Conservation (phyloP, 805 yeast genomes). For the Maudiozyma barnettii region DNA sequence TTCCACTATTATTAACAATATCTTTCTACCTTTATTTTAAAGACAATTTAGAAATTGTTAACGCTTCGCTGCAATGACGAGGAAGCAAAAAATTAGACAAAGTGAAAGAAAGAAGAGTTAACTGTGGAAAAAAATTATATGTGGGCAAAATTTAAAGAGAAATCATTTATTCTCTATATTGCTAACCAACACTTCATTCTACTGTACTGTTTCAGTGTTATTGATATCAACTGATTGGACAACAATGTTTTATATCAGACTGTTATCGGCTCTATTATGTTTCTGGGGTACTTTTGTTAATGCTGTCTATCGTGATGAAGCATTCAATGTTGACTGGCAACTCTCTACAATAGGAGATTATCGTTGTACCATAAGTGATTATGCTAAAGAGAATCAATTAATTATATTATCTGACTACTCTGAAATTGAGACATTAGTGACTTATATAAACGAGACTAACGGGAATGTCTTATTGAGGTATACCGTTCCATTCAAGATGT, state of each 20-base stretch:
- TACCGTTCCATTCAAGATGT: slow-evolving; percentile 3
- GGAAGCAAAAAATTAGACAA: too few relatives aligned
- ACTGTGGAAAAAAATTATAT: too few relatives aligned
- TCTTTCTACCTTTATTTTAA: too few relatives aligned
- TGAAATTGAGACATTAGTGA: slow-evolving; percentile 18
- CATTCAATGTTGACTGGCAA: slow-evolving; percentile 49
- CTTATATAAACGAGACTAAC: slow-evolving; percentile 28
- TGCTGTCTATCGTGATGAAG: slow-evolving; percentile 41
- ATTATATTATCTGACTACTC: slow-evolving; percentile 22
- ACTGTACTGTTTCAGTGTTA: background rate
- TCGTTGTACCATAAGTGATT: slow-evolving; percentile 14
- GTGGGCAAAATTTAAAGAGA: too few relatives aligned
- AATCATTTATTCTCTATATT: too few relatives aligned
- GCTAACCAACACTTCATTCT: background rate
- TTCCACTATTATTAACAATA: too few relatives aligned
- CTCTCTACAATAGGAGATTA: slow-evolving; percentile 37
- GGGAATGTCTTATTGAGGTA: slow-evolving; percentile 31
- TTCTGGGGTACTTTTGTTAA: slow-evolving; percentile 5
- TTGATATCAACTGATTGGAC: background rate
- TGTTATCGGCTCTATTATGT: background rate
- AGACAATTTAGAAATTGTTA: too few relatives aligned
- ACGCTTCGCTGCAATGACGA: too few relatives aligned
- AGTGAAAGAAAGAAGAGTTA: too few relatives aligned
- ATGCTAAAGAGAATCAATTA: slow-evolving; percentile 7
- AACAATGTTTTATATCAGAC: background rate